Conservation (phyloP, 1,284 basidiomycete genomes). For the Mycena sp. region DNA sequence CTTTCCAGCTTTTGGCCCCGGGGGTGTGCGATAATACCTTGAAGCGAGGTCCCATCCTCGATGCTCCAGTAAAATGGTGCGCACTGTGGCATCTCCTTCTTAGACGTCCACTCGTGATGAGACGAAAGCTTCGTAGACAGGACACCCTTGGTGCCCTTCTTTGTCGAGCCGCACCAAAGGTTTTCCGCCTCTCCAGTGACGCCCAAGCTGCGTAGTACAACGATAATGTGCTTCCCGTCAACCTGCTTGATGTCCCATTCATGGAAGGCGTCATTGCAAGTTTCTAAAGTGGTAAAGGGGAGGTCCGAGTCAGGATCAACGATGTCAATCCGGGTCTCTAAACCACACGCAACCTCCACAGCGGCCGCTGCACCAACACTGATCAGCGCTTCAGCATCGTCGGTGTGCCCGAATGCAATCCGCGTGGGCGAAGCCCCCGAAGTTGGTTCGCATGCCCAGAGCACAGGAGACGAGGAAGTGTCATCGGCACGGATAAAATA, state of each 20-base stretch:
- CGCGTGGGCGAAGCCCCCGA: background rate
- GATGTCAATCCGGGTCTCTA: conserved; percentile 23
- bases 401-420: conserved; percentile 17
- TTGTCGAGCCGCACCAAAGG: conserved; percentile 18
- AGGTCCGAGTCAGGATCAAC: background rate
- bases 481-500: conserved; percentile 1
- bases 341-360: conserved; percentile 22
- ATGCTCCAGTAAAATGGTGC: conserved; percentile 22
- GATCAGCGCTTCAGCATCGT: conserved; percentile 8
- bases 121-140: conserved; percentile 23
- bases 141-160: background rate
- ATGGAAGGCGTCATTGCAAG: conserved; percentile 16
- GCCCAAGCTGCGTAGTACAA: conserved; percentile 20
- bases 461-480: background rate
- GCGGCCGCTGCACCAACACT: conserved; percentile 1
- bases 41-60: conserved; percentile 17
- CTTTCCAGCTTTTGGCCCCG: conserved; percentile 9
- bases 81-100: conserved; percentile 17
- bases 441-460: conserved; percentile 5
- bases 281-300: conserved; percentile 16
- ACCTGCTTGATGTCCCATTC: conserved; percentile 22
- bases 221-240: conserved; percentile 16
- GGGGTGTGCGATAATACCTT: conserved; percentile 20
- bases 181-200: conserved; percentile 23
- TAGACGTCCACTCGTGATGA: conserved; percentile 21